Percentiles rank a stretch among this genome's conserved stretches.
phyloP scores from a whole-genome alignment of 805 yeast species.

The Osmozyma mogii region DNA sequence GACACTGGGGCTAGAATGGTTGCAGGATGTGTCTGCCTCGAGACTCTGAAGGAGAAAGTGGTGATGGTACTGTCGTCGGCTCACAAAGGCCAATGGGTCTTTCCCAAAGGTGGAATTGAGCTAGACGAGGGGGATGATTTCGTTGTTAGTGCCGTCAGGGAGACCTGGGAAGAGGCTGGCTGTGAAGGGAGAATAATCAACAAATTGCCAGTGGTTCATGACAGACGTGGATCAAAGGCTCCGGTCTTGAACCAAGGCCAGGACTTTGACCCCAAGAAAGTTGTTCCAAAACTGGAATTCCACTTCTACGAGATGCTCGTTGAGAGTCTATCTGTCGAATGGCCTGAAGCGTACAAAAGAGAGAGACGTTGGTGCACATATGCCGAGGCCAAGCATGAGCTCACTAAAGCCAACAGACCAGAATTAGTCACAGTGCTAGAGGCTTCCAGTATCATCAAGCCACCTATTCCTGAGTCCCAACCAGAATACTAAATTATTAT shows the following conservation, averaged over 20 bases:
- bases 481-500: slow-evolving; percentile 3
- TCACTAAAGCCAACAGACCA: slow-evolving; percentile 50
- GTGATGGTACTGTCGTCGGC: slow-evolving; percentile 74
- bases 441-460: slow-evolving; percentile 41
- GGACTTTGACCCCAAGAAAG: slow-evolving; percentile 25
- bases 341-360: slow-evolving; percentile 71
- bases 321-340: slow-evolving; percentile 44
- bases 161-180: slow-evolving; percentile 98
- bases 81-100: slow-evolving; percentile 66
- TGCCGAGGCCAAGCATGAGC: slow-evolving; percentile 56
- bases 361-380: slow-evolving; percentile 70
- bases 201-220: slow-evolving; percentile 61
- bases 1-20: slow-evolving; percentile 75
- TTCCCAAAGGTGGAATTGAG: slow-evolving; percentile 96
- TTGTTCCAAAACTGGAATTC: slow-evolving; percentile 74
- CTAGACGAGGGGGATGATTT: slow-evolving; percentile 56
- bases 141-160: slow-evolving; percentile 61
- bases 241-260: slow-evolving; percentile 23
- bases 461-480: slow-evolving; percentile 16
- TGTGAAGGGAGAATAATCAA: slow-evolving; percentile 55
- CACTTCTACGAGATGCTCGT: slow-evolving; percentile 78
- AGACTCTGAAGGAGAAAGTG: slow-evolving; percentile 48
- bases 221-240: slow-evolving; percentile 36
- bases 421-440: slow-evolving; percentile 62
- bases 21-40: slow-evolving; percentile 83